Conservation (phyloP, 2,329 filamentous ascomycete species). For the Colletotrichum costaricense region DNA sequence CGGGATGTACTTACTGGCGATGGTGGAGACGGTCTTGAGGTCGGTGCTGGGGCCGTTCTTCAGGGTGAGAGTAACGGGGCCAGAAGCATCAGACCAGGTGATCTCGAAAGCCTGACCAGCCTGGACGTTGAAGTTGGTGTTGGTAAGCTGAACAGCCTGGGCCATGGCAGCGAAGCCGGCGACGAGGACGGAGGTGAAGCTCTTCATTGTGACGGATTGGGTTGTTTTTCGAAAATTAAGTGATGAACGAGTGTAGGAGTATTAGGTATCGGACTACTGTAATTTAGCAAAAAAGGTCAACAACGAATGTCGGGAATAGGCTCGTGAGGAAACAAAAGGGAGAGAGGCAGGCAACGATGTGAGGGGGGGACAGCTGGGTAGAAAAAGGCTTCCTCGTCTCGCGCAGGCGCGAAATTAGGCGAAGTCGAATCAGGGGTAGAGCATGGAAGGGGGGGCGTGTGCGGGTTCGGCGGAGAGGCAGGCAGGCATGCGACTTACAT, state of each 20-base stretch:
- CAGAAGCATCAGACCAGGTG: slow-evolving; percentile 53
- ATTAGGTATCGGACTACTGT: slow-evolving; percentile 34
- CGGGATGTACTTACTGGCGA: slow-evolving; percentile 49
- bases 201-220: slow-evolving; percentile 47
- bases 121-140: slow-evolving; percentile 47
- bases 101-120: slow-evolving; percentile 56
- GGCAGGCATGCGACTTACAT: slow-evolving; percentile 32
- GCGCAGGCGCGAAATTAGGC: slow-evolving; percentile 34
- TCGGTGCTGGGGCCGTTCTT: slow-evolving; percentile 49
- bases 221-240: slow-evolving; percentile 31
- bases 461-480: slow-evolving; percentile 20
- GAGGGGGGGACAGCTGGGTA: slow-evolving; percentile 26
- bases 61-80: slow-evolving; percentile 55
- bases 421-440: slow-evolving; percentile 32
- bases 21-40: slow-evolving; percentile 48
- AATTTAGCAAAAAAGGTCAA: slow-evolving; percentile 29
- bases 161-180: slow-evolving; percentile 46
- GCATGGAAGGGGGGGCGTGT: slow-evolving; percentile 31
- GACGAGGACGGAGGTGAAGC: slow-evolving; percentile 41
- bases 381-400: slow-evolving; percentile 32
- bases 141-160: slow-evolving; percentile 48
- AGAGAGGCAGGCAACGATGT: background rate
- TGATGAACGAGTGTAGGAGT: slow-evolving; percentile 25
- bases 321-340: slow-evolving; percentile 26
- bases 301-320: slow-evolving; percentile 35